Conservation (phyloP, 2,329 filamentous ascomycete genomes). For the Claviceps digitariae region DNA sequence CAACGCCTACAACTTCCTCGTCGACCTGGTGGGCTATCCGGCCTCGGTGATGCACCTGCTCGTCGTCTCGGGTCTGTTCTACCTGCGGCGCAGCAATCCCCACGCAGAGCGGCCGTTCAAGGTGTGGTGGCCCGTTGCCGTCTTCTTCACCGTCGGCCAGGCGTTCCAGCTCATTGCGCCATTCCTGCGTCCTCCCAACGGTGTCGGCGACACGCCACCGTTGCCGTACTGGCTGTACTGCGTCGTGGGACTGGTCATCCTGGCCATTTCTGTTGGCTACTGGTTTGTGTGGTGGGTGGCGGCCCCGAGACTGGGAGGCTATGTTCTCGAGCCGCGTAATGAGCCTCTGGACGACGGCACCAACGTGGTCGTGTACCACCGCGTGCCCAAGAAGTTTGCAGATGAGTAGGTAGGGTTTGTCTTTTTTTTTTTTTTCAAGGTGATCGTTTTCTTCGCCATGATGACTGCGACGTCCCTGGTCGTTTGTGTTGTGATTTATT, state of each 20-base stretch:
- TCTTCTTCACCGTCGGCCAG: slow-evolving; percentile 11
- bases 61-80: slow-evolving; percentile 9
- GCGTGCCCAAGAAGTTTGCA: slow-evolving; percentile 6
- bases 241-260: slow-evolving; percentile 10
- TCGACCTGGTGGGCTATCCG: slow-evolving; percentile 27
- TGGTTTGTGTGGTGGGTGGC: slow-evolving; percentile 13
- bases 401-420: not conserved
- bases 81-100: slow-evolving; percentile 8
- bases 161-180: slow-evolving; percentile 11
- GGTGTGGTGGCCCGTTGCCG: slow-evolving; percentile 10
- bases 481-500: no score
- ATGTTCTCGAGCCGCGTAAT: slow-evolving; percentile 9
- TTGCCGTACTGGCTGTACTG: slow-evolving; percentile 13
- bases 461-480: no score
- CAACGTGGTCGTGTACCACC: slow-evolving; percentile 11
- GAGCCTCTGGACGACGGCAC: slow-evolving; percentile 11
- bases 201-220: slow-evolving; percentile 10
- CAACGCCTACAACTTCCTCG: slow-evolving; percentile 55
- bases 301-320: slow-evolving; percentile 9
- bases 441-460: no score
- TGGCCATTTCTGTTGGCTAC: slow-evolving; percentile 9
- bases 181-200: slow-evolving; percentile 9
- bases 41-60: slow-evolving; percentile 1
- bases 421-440: no score
- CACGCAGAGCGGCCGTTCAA: slow-evolving; percentile 9